Evolutionary conservation across 768 basidiomycete genomes (phyloP), one percentile per base, ranked within the genome.

Genomic region (Russula earlei): DNA sequence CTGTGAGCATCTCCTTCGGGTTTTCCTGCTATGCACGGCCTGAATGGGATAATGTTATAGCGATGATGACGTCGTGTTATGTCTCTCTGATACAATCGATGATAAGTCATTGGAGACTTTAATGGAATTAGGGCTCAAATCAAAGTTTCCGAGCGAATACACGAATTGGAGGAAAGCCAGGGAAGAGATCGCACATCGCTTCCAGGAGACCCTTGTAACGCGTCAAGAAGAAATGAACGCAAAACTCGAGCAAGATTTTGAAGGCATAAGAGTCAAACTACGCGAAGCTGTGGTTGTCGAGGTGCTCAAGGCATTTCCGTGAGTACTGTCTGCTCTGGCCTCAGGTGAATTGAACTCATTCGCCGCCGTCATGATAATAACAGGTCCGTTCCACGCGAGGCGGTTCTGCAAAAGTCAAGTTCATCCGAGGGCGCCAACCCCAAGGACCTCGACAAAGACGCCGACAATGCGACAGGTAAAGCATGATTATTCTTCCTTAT

Each of bases 11-110:
- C 5, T 15, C 12, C 6, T 19, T 15, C 1, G 12, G 12, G 12
- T 36, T 36, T 14, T 8, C 3, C 1, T 11, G 5, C 33, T 5
- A 24, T 3, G 8, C 3, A 24, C 8, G 45, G 4, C 1, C 10
- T 42, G 37, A 31, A 52, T 15, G 5, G 7, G 3, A 47, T 22
- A 4, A 12, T 9, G 9, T 41, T 57, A 17, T 15, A 57, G 56
- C 29, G 52, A 5, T 25, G 42, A 54, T 15, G 52, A 58, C 4
- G 57, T 43, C 33, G 20, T 33, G 7, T 19, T 54, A 9, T 58
- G 52, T 40, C 47, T 58, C 46, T 54, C 57, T 1, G 52, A 58
- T 27, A 20, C 34, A 6, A 48, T 58, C n/a, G 57, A 58, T 1
- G 57, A 58, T n/a, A 31, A 24, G 15, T 33, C 57, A 7, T 31